phyloP scores from a whole-genome alignment of 345 rosid genomes.

The Salix dunnii region DNA sequence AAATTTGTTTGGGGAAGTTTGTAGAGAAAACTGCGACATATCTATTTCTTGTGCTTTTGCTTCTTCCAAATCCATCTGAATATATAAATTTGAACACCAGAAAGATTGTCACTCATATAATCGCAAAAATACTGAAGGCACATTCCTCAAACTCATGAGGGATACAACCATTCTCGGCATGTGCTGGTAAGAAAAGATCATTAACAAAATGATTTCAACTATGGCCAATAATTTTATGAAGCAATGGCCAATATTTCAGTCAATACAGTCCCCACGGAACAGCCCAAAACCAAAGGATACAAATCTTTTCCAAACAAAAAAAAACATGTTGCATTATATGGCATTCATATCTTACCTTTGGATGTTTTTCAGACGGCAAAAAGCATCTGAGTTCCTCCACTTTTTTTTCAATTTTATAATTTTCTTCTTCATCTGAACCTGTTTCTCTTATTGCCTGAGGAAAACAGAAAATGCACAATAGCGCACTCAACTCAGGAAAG shows the following conservation, averaged over 20 bases:
- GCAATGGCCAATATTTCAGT: not conserved
- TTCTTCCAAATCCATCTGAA: conserved; percentile 17
- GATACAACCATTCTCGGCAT: not conserved
- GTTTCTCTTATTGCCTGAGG: conserved; percentile 8
- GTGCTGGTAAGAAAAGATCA: not conserved
- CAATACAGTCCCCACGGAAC: not conserved
- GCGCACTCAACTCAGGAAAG: not conserved
- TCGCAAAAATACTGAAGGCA: not conserved
- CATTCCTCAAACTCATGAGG: not conserved
- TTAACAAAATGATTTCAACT: not conserved
- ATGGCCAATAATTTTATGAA: not conserved
- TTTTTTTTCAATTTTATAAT: not conserved
- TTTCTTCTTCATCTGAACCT: not conserved
- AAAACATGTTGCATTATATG: not conserved
- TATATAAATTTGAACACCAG: conserved; percentile 8
- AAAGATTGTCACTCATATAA: not conserved
- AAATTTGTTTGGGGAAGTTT: conserved; percentile 10
- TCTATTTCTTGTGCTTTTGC: conserved; percentile 15
- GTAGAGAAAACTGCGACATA: conserved; percentile 6
- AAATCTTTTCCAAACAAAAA: not conserved
- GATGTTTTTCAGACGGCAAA: not conserved
- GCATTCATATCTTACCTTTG: not conserved
- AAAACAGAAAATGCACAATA: not conserved
- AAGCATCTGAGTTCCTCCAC: conserved; percentile 9
- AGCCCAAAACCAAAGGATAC: no score